Evolutionary conservation across 768 basidiomycete genomes (phyloP).

Genomic region (Lactarius evosmus): DNA sequence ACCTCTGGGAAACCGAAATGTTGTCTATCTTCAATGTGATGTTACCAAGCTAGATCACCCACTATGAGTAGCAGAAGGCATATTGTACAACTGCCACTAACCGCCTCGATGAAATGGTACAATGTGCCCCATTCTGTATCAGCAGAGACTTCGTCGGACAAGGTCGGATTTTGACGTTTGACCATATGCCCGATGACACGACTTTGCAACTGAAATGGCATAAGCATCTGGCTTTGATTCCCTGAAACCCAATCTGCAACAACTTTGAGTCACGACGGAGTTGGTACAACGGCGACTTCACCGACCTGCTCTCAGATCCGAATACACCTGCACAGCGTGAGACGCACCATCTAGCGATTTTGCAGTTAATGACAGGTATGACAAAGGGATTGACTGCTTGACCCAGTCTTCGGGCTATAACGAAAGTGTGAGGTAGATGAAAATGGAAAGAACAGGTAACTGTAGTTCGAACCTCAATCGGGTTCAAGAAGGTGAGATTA

Average conservation of each 20-base stretch:
- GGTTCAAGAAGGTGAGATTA: conserved; percentile 40
- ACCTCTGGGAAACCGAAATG: conserved; percentile 19
- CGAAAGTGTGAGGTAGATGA: neutral
- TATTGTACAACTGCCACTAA: conserved; percentile 1
- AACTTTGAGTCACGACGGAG: neutral
- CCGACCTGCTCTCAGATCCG: conserved; percentile 40
- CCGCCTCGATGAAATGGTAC: too few relatives aligned
- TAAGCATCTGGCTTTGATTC: conserved; percentile 8
- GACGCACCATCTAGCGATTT: conserved; percentile 33
- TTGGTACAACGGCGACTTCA: neutral
- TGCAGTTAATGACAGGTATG: conserved; percentile 37
- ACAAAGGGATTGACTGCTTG: conserved; percentile 40
- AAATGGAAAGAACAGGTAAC: neutral
- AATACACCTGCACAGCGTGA: conserved; percentile 40
- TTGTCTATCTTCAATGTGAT: conserved; percentile 24
- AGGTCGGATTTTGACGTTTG: conserved; percentile 1
- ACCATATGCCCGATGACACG: conserved; percentile 20
- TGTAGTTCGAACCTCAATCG: conserved; percentile 35
- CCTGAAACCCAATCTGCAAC: conserved; percentile 30
- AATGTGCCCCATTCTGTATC: conserved; percentile 27
- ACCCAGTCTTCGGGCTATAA: conserved; percentile 38
- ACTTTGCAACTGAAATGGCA: conserved; percentile 8
- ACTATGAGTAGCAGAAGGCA: neutral
- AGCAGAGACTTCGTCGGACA: conserved; percentile 15
- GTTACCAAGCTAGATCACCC: conserved; percentile 5